phyloP scores from a whole-genome alignment of 805 yeast genomes.

The Monosporozyma solicola region DNA sequence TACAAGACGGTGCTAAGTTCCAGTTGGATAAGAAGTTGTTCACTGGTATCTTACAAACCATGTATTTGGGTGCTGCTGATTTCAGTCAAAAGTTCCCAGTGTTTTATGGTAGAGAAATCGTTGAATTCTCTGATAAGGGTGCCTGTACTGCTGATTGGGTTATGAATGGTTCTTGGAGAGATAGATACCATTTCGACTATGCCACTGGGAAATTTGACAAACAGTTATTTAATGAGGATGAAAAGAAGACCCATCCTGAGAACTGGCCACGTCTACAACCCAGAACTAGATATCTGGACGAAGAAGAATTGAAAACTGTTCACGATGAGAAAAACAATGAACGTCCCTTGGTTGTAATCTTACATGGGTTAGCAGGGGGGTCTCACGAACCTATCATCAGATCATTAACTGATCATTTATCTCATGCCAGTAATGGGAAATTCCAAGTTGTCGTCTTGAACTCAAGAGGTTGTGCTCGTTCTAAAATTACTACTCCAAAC shows the following conservation, averaged over 20 bases:
- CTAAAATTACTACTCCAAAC: slow-evolving; percentile 60
- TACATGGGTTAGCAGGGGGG: slow-evolving; percentile 76
- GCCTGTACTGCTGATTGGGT: slow-evolving; percentile 69
- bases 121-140: slow-evolving; percentile 56
- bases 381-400: slow-evolving; percentile 67
- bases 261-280: slow-evolving; percentile 57
- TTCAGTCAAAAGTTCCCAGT: slow-evolving; percentile 45
- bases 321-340: slow-evolving; percentile 22
- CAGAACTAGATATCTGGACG: slow-evolving; percentile 52
- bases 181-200: slow-evolving; percentile 11
- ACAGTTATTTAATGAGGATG: slow-evolving; percentile 27
- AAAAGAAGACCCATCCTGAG: slow-evolving; percentile 38
- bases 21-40: slow-evolving; percentile 54
- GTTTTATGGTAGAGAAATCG: slow-evolving; percentile 66
- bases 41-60: slow-evolving; percentile 72
- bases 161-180: slow-evolving; percentile 21
- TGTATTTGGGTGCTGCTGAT: slow-evolving; percentile 51
- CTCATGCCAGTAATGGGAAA: slow-evolving; percentile 30
- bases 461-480: slow-evolving; percentile 70
- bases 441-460: slow-evolving; percentile 58
- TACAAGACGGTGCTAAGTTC: slow-evolving; percentile 40
- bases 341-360: slow-evolving; percentile 51
- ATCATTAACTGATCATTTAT: slow-evolving; percentile 40
- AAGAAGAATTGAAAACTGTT: slow-evolving; percentile 33
- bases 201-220: slow-evolving; percentile 15